Evolutionary conservation across 768 basidiomycete species (phyloP).

Genomic region (Strobilomyces confusus): DNA sequence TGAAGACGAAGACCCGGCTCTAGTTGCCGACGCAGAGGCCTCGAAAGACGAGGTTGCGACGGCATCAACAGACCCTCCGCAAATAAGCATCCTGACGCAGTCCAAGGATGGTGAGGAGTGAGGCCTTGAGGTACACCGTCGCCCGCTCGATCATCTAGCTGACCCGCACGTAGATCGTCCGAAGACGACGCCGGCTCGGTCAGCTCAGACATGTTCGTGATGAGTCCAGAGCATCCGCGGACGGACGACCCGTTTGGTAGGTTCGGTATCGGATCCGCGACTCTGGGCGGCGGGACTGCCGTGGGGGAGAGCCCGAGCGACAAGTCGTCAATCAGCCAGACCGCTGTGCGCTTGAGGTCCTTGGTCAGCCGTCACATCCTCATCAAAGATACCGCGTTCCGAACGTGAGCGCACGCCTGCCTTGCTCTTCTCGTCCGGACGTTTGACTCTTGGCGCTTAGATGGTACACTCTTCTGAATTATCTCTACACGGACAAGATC

Average conservation of each 20-base stretch:
- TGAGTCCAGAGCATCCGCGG: slow-evolving; percentile 13
- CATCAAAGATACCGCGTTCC: slow-evolving; percentile 27
- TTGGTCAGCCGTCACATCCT: slow-evolving; percentile 23
- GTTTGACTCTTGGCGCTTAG: background rate
- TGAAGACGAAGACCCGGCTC: slow-evolving; percentile 21
- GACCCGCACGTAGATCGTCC: background rate
- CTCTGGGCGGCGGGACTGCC: background rate
- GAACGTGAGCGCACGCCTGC: slow-evolving; percentile 17
- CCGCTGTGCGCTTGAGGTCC: background rate
- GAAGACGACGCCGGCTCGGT: slow-evolving; percentile 15
- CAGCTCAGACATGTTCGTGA: slow-evolving; percentile 6
- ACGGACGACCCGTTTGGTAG: background rate
- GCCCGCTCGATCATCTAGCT: background rate
- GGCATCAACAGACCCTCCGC: background rate
- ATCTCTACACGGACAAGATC: slow-evolving; percentile 35
- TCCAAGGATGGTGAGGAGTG: slow-evolving; percentile 9
- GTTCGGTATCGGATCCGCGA: background rate
- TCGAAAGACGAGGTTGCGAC: background rate
- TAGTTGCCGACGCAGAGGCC: background rate
- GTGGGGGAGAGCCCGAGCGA: background rate
- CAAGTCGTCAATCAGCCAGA: background rate
- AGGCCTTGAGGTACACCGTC: background rate
- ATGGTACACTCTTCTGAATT: slow-evolving; percentile 32
- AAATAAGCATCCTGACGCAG: background rate
- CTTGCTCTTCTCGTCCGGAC: background rate